Percentiles rank a stretch among this genome's conserved stretches.
Conservation (phyloP, 139 green algal species). For the Mesotaenium endlicherianum region DNA sequence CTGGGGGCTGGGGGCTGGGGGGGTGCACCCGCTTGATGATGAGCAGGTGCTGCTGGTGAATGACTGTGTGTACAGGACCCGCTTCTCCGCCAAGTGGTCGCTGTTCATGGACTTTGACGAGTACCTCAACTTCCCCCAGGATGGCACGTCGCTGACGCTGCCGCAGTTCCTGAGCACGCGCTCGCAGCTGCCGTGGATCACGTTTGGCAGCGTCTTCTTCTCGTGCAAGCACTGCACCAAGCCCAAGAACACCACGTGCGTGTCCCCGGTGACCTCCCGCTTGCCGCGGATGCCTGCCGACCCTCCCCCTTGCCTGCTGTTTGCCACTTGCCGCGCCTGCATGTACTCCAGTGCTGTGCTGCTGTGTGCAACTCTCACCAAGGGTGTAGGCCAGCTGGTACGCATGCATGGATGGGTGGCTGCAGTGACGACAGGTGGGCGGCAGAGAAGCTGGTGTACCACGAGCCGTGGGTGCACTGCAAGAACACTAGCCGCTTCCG, state of each 20-base stretch:
- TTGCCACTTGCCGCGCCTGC: no score
- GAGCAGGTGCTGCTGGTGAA: constrained; percentile 35
- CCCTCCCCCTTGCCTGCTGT: no score
- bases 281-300: no score
- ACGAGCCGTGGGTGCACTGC: constrained; percentile 5
- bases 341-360: no score
- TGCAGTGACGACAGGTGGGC: constrained; percentile 10
- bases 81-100: constrained; percentile 10
- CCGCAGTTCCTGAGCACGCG: background rate
- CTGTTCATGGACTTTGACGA: constrained; percentile 36
- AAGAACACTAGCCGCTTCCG: background rate
- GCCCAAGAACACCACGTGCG: no score
- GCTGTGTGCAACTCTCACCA: no score
- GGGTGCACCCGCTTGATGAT: no score
- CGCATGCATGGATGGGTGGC: no score
- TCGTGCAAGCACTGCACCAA: background rate
- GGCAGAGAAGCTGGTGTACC: constrained; percentile 17
- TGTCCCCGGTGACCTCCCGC: no score
- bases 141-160: background rate
- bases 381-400: no score
- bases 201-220: background rate
- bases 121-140: background rate
- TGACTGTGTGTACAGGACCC: constrained; percentile 6
- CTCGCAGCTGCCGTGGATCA: background rate
- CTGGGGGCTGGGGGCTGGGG: no score